Conservation (phyloP, 768 basidiomycete species). For the Boletus subcaerulescens region DNA sequence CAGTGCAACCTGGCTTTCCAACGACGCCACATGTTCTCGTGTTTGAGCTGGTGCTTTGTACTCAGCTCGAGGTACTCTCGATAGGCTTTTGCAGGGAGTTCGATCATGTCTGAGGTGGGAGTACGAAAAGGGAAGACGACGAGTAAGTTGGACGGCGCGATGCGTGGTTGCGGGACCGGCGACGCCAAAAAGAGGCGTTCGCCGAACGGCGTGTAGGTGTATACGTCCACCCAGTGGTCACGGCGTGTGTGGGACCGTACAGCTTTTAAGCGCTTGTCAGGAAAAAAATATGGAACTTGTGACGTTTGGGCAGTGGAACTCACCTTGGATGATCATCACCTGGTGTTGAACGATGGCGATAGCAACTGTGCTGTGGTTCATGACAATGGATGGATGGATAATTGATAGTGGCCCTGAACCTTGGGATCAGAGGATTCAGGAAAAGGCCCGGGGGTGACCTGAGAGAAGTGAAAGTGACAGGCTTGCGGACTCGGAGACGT, state of each 20-base stretch:
- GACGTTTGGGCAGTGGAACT: slow-evolving; percentile 1
- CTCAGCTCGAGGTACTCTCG: slow-evolving; percentile 54
- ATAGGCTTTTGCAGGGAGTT: slow-evolving; percentile 59
- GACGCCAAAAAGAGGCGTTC: slow-evolving; percentile 64
- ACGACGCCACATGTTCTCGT: slow-evolving; percentile 58
- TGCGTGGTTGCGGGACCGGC: slow-evolving; percentile 59
- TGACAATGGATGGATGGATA: slow-evolving; percentile 23
- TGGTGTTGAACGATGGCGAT: slow-evolving; percentile 67
- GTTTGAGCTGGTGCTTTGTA: slow-evolving; percentile 49
- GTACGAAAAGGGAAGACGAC: slow-evolving; percentile 44
- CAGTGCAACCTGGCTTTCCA: slow-evolving; percentile 36
- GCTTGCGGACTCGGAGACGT: slow-evolving; percentile 1
- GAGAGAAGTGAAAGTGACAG: background rate
- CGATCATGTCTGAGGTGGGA: slow-evolving; percentile 52
- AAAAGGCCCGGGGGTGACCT: slow-evolving; percentile 8
- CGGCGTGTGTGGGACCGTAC: slow-evolving; percentile 50
- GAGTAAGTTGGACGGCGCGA: slow-evolving; percentile 56
- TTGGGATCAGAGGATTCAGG: background rate
- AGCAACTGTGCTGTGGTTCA: slow-evolving; percentile 59
- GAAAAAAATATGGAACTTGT: background rate
- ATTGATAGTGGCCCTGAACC: slow-evolving; percentile 13
- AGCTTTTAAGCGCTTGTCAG: slow-evolving; percentile 36
- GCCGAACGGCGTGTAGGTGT: slow-evolving; percentile 62
- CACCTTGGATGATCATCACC: slow-evolving; percentile 69
- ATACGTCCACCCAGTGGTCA: slow-evolving; percentile 64